Conservation (phyloP, 441 rosid genomes). For the Brassica hybrid region DNA sequence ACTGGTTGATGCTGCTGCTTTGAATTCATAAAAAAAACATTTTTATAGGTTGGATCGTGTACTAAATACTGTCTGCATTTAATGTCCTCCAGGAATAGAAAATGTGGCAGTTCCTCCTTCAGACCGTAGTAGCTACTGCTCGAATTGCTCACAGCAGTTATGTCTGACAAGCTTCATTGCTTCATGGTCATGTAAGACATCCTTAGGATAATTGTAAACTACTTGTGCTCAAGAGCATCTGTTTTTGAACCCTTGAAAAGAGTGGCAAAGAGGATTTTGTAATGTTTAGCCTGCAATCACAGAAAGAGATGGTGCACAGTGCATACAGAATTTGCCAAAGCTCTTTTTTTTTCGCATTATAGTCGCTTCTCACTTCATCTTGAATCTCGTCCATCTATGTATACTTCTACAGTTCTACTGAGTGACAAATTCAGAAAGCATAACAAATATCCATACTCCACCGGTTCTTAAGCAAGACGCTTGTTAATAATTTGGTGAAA, state of each 20-base stretch:
- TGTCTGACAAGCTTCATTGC: slow-evolving; percentile 28
- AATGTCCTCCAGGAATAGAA: slow-evolving; percentile 37
- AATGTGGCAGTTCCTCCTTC: slow-evolving; percentile 18
- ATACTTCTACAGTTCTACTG: background rate
- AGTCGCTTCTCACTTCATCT: background rate
- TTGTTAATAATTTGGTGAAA: background rate
- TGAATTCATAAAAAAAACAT: slow-evolving; percentile 10
- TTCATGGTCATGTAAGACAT: slow-evolving; percentile 19
- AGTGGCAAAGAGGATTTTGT: slow-evolving; percentile 29
- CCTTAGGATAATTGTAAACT: slow-evolving; percentile 24
- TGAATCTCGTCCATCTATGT: background rate
- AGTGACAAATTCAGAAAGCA: background rate
- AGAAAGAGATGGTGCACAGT: slow-evolving; percentile 13
- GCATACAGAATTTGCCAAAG: slow-evolving; percentile 16
- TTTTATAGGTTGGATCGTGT: background rate
- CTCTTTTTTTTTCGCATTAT: background rate
- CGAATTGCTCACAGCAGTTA: slow-evolving; percentile 16
- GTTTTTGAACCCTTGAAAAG: slow-evolving; percentile 29
- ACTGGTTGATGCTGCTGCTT: background rate
- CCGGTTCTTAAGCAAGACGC: background rate
- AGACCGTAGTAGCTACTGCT: slow-evolving; percentile 5
- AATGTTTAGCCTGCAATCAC: slow-evolving; percentile 12
- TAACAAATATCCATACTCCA: background rate
- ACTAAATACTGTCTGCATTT: background rate
- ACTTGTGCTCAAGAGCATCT: slow-evolving; percentile 30